A percentile compares a stretch with the other conserved stretches of the same genome.
phyloP scores from a whole-genome alignment of 306 rosid genomes.

The Canavalia gladiata region DNA sequence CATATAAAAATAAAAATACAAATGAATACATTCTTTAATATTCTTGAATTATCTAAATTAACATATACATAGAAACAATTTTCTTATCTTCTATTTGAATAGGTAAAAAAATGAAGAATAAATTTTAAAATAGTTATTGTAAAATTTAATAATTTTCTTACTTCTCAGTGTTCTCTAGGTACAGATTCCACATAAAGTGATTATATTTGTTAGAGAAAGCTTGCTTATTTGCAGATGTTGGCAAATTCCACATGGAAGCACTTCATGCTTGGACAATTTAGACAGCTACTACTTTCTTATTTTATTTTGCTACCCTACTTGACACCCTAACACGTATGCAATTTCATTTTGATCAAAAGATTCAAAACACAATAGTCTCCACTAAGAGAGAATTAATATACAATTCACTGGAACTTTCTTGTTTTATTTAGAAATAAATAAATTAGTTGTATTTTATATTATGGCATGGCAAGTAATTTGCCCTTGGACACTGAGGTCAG shows the following conservation, averaged over 20 bases:
- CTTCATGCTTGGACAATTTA: conserved; percentile 37
- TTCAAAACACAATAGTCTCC: background rate
- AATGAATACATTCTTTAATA: too few species aligned
- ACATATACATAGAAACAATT: too few species aligned
- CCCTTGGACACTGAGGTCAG: background rate
- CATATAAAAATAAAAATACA: too few species aligned
- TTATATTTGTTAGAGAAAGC: conserved; percentile 14
- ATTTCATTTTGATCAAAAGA: conserved; percentile 29
- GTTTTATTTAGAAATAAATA: background rate
- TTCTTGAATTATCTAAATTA: too few species aligned
- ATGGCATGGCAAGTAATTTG: background rate
- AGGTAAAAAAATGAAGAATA: too few species aligned
- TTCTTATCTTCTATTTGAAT: too few species aligned
- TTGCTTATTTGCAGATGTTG: conserved; percentile 32
- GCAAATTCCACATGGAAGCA: conserved; percentile 49
- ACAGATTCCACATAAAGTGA: conserved; percentile 27
- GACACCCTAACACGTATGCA: conserved; percentile 28
- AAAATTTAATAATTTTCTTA: background rate
- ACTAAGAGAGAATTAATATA: conserved; percentile 3
- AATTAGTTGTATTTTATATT: background rate
- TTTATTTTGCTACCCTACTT: conserved; percentile 14
- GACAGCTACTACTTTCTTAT: conserved; percentile 26
- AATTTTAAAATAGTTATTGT: too few species aligned
- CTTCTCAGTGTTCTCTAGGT: background rate
- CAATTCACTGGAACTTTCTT: conserved; percentile 22